phyloP scores from a whole-genome alignment of 73 alveolate genomes.

The Uronychia binucleata region DNA sequence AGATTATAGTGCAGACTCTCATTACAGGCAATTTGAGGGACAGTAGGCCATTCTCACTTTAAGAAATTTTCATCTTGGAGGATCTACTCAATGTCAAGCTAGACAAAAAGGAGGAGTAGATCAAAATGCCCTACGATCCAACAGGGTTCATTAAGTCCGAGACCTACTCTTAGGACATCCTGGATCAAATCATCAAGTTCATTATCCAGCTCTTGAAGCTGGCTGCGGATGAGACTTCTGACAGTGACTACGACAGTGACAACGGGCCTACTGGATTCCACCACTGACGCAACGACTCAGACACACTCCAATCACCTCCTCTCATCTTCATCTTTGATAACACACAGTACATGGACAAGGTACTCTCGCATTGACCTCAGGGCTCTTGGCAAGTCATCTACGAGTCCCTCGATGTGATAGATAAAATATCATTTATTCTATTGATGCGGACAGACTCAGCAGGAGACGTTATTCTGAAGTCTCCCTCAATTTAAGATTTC shows the following conservation, averaged over 20 bases:
- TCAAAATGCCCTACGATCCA: constrained; percentile 20
- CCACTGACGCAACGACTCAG: constrained; percentile 1
- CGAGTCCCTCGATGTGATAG: not conserved
- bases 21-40: not conserved
- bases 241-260: not conserved
- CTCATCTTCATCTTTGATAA: constrained; percentile 36
- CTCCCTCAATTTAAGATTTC: not conserved
- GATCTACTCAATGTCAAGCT: not conserved
- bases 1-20: not conserved
- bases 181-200: constrained; percentile 29
- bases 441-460: not conserved
- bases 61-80: not conserved
- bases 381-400: not conserved
- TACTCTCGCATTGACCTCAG: not conserved
- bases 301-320: constrained; percentile 19
- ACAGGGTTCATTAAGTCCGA: constrained; percentile 28
- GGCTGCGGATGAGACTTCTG: constrained; percentile 32
- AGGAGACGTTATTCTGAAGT: not conserved
- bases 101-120: not conserved
- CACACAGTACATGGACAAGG: not conserved
- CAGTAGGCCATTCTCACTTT: not conserved
- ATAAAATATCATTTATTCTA: not conserved
- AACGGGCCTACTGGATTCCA: not conserved
- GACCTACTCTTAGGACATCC: constrained; percentile 32
- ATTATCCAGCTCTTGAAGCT: constrained; percentile 29